phyloP scores from a whole-genome alignment of 345 rosid species.

The Psidium guajava region DNA sequence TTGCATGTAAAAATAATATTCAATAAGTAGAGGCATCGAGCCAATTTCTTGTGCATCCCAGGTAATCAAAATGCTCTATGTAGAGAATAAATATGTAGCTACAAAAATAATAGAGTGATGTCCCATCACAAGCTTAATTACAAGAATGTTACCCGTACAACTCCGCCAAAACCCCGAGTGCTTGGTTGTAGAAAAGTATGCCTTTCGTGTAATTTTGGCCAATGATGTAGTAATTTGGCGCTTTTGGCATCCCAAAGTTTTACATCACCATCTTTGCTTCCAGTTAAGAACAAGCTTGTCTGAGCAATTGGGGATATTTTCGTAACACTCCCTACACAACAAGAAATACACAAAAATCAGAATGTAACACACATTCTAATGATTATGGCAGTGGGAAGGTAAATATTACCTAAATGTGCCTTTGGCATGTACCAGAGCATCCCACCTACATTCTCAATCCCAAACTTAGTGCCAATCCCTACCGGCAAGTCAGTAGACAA shows the following conservation, averaged over 20 bases:
- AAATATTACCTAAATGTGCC: slow-evolving; percentile 69
- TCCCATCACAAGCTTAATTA: not conserved
- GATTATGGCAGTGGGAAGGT: not conserved
- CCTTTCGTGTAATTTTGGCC: slow-evolving; percentile 87
- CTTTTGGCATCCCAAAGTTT: slow-evolving; percentile 96
- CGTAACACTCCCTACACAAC: slow-evolving; percentile 64
- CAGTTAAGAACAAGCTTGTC: slow-evolving; percentile 85
- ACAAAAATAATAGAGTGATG: not conserved
- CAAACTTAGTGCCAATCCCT: slow-evolving; percentile 18
- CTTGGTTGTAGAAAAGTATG: slow-evolving; percentile 77
- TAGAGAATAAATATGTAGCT: not conserved
- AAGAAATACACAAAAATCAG: not conserved
- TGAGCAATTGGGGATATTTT: slow-evolving; percentile 69
- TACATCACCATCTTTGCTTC: slow-evolving; percentile 95
- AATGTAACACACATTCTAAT: not conserved
- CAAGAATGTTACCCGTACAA: slow-evolving; percentile 48
- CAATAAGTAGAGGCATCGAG: not conserved
- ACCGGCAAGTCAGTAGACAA: slow-evolving; percentile 15
- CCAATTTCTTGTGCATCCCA: not conserved
- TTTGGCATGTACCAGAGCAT: slow-evolving; percentile 98
- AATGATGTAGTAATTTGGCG: slow-evolving; percentile 63
- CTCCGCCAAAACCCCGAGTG: slow-evolving; percentile 81
- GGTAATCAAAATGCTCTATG: not conserved
- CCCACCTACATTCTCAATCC: slow-evolving; percentile 55
- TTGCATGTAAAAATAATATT: not conserved